Base-by-base conservation (phyloP, 1,139 yeast species). In the Hansenula lynferdii region DNA sequence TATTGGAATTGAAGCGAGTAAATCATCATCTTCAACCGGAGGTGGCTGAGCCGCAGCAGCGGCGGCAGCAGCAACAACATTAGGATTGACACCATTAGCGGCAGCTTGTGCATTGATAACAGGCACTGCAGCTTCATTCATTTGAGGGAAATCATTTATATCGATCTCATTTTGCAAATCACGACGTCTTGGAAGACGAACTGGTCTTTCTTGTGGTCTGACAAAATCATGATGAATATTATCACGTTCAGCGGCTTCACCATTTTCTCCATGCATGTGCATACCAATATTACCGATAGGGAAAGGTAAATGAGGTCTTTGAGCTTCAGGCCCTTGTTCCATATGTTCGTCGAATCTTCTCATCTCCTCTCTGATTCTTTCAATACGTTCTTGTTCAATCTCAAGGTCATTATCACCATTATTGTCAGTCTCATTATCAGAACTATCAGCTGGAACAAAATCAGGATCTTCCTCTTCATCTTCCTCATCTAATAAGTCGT, bases 21-120 rank as follows among this genome's bases (percentile, higher is more conserved):
- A 40, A 7, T 40, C 54, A 5, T 42, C 54, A 2, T 34, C 44
- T n/a, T 37, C 46, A 3, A 34, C 47, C 7, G 37, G 44, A 7
- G 40, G 37, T 20, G 41, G 45, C n/a, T 43, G 51, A 6, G 45
- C 44, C 21, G 44, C 50, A 11, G 45, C 48, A 19, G 47, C 50
- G 11, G 42, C 49, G 31, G 37, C 43, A 14, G 42, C 50, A 22
- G 38, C 36, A 12, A 23, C 31, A n/a, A 48, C 26, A 21, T 28
- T 14, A 6, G 6, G 17, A 5, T 25, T 14, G 11, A 25, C 16
- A 10, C 16, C 28, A n/a, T n/a, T 16, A 12, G 11, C 21, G 10
- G 26, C 26, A 24, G 26, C 26, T 24, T 20, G 18, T 5, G 23
- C 30, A 28, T n/a, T n/a, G n/a, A n/a, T n/a, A n/a, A n/a, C n/a